phyloP scores from a whole-genome alignment of 2,329 filamentous ascomycete genomes.

The Ophiostoma sp. region DNA sequence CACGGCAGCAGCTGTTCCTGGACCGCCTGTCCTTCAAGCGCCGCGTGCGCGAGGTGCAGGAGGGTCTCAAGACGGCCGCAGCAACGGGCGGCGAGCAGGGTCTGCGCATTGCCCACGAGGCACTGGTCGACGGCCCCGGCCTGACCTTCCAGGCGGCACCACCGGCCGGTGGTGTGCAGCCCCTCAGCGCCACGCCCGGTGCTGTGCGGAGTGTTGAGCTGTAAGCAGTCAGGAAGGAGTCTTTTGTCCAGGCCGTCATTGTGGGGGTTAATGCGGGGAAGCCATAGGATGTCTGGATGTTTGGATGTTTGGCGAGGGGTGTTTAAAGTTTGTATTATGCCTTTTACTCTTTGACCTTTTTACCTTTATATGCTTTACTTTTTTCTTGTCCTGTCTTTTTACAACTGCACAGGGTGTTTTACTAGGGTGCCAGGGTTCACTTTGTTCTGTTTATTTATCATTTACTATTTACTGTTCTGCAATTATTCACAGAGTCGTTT shows the following conservation, averaged over 20 bases:
- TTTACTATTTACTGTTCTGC: slow-evolving; percentile 3
- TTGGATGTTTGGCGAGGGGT: slow-evolving; percentile 6
- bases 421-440: slow-evolving; percentile 18
- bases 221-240: slow-evolving; percentile 31
- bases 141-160: slow-evolving; percentile 49
- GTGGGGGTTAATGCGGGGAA: not conserved
- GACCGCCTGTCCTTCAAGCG: slow-evolving; percentile 88
- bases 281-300: not conserved
- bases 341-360: not conserved
- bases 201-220: slow-evolving; percentile 55
- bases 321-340: not conserved
- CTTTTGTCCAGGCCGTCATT: not conserved
- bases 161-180: slow-evolving; percentile 44
- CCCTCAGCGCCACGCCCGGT: slow-evolving; percentile 48
- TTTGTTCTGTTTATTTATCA: not conserved
- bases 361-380: not conserved
- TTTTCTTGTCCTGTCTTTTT: slow-evolving; percentile 13
- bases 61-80: slow-evolving; percentile 57
- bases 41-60: slow-evolving; percentile 76
- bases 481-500: not conserved
- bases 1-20: slow-evolving; percentile 86
- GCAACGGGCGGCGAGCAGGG: slow-evolving; percentile 47
- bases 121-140: slow-evolving; percentile 45
- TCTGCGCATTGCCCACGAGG: slow-evolving; percentile 44
- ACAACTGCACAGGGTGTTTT: slow-evolving; percentile 14